Conservation (phyloP, 305 asterid species). For the Fraxinus dipetala region DNA sequence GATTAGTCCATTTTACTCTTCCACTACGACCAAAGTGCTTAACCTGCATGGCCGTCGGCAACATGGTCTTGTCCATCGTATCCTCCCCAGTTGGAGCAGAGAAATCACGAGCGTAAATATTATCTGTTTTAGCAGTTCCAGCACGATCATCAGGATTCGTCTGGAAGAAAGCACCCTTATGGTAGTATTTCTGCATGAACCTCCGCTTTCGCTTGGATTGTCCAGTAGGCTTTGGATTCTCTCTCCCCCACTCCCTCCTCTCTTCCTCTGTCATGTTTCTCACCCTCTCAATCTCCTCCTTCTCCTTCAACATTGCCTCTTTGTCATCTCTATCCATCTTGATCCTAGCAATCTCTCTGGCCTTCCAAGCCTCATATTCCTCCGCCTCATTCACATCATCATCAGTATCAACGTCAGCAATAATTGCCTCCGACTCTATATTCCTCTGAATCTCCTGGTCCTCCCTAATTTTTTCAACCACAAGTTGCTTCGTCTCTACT, state of each 20-base stretch:
- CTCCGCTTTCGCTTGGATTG: conserved; percentile 64
- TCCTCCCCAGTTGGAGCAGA: conserved; percentile 87
- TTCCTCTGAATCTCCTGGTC: conserved; percentile 75
- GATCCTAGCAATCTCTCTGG: conserved; percentile 84
- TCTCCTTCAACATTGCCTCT: conserved; percentile 75
- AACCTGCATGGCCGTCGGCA: conserved; percentile 98
- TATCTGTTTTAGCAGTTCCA: conserved; percentile 62
- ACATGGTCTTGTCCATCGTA: conserved; percentile 75
- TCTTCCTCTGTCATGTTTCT: conserved; percentile 96
- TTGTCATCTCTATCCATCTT: conserved; percentile 89
- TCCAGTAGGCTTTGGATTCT: conserved; percentile 60
- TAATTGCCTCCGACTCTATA: conserved; percentile 57
- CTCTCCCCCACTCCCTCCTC: conserved; percentile 96
- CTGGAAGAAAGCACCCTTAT: conserved; percentile 96
- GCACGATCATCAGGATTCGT: conserved; percentile 55
- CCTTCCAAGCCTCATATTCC: conserved; percentile 93
- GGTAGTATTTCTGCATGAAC: conserved; percentile 95
- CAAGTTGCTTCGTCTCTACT: conserved; percentile 69
- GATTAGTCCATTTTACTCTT: conserved; percentile 98
- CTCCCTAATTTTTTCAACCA: conserved; percentile 82
- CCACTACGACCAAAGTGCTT: conserved; percentile 98
- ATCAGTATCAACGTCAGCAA: conserved; percentile 88
- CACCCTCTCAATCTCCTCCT: conserved; percentile 83
- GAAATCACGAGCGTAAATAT: conserved; percentile 63
- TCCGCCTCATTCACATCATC: conserved; percentile 90